These are phyloP conservation scores for Prototheca cutis DNA, from an alignment of 163 green algal species.

Conservation along the genomic window DNA sequence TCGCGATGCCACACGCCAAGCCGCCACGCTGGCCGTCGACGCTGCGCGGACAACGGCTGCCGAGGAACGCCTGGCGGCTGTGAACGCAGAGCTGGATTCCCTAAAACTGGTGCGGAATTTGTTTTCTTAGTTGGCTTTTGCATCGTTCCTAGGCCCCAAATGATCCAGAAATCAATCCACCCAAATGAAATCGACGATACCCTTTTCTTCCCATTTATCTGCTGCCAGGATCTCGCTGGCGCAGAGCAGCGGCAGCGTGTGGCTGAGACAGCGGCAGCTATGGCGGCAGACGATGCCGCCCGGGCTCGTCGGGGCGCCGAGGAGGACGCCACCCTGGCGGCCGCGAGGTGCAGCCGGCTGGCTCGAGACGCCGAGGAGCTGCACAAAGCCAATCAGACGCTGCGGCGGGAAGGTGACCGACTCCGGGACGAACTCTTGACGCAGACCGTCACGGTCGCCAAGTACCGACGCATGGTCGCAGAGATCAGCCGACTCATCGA, in stretches of 20 bases:
- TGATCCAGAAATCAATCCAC: too few species aligned
- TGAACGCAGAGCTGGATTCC: too few species aligned
- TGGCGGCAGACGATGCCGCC: neutral
- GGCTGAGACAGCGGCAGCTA: too few species aligned
- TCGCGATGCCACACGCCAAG: neutral
- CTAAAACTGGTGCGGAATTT: too few species aligned
- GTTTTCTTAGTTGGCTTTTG: too few species aligned
- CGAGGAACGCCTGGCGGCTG: too few species aligned
- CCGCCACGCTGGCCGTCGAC: neutral
- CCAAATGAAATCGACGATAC: too few species aligned
- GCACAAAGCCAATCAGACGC: neutral
- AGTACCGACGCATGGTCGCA: constrained; percentile 26
- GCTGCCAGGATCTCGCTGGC: too few species aligned
- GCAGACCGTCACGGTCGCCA: constrained; percentile 13
- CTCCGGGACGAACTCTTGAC: constrained; percentile 5
- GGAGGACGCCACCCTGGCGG: neutral
- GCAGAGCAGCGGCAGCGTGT: too few species aligned
- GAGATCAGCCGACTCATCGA: constrained; percentile 29
- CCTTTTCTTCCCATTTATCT: too few species aligned
- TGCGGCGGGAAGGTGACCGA: constrained; percentile 3
- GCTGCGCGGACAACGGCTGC: neutral
- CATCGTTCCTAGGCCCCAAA: too few species aligned
- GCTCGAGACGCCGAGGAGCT: neutral
- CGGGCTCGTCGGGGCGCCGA: neutral
- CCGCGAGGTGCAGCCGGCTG: neutral